Conservation (phyloP, 2,329 filamentous ascomycete genomes). For the Fusarium longipes region DNA sequence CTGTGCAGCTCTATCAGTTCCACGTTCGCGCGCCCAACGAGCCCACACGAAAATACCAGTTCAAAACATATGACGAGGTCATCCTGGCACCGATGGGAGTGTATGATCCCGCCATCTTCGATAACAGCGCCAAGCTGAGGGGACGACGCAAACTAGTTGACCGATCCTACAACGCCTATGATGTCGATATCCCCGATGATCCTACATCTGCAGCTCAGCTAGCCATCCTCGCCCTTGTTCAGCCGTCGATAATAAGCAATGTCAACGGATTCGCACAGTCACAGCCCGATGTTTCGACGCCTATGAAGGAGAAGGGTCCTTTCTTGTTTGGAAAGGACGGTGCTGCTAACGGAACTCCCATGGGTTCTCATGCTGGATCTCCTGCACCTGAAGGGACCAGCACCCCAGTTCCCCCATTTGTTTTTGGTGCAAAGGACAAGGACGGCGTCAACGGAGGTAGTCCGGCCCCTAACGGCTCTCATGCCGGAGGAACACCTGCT, state of each 20-base stretch:
- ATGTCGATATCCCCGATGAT: conserved; percentile 87
- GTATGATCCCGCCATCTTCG: conserved; percentile 89
- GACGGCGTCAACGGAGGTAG: conserved; percentile 61
- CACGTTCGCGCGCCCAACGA: conserved; percentile 89
- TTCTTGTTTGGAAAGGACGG: conserved; percentile 75
- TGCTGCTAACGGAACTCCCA: conserved; percentile 80
- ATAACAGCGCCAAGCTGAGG: conserved; percentile 81
- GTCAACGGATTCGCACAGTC: conserved; percentile 58
- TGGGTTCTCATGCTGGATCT: conserved; percentile 86
- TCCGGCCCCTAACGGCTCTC: conserved; percentile 64
- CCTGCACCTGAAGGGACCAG: conserved; percentile 81
- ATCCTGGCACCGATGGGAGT: conserved; percentile 96
- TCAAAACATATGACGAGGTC: conserved; percentile 97
- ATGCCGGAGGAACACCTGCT: conserved; percentile 60
- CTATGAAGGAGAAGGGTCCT: conserved; percentile 71
- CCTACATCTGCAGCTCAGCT: conserved; percentile 87
- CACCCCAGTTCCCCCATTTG: conserved; percentile 71
- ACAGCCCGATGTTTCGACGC: conserved; percentile 65
- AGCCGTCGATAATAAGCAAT: conserved; percentile 65
- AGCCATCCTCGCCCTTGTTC: conserved; percentile 68
- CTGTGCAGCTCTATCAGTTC: conserved; percentile 88
- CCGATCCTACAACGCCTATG: conserved; percentile 93
- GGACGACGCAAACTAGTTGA: conserved; percentile 85
- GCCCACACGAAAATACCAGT: conserved; percentile 90
- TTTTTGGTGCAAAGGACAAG: conserved; percentile 62